A percentile compares a stretch with the other conserved stretches of the same genome.
phyloP scores from a whole-genome alignment of 2,329 filamentous ascomycete species.

The Ophiostoma triangulosporum region DNA sequence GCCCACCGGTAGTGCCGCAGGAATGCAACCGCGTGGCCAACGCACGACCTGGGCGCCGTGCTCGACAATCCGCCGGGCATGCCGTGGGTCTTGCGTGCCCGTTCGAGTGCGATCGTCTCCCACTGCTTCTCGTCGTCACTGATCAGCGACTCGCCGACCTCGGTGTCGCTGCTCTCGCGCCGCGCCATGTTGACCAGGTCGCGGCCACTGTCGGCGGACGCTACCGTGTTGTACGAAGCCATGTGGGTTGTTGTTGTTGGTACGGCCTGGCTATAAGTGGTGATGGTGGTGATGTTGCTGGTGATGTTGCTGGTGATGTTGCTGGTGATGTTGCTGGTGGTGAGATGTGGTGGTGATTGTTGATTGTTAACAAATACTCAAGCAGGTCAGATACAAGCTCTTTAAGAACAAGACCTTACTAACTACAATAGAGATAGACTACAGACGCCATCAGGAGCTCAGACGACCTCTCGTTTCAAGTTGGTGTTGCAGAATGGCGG shows the following conservation, averaged over 20 bases:
- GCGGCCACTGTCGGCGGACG: not conserved
- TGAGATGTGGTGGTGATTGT: too few species aligned
- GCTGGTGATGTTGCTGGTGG: too few species aligned
- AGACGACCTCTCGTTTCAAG: not conserved
- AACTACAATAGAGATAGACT: too few species aligned
- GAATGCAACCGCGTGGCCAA: slow-evolving; percentile 2
- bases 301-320: not conserved
- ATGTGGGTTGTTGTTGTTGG: not conserved
- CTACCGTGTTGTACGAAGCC: slow-evolving; percentile 6
- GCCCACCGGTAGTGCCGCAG: slow-evolving; percentile 20
- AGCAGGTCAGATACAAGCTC: too few species aligned
- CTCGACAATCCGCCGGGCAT: slow-evolving; percentile 2
- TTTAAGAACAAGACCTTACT: too few species aligned
- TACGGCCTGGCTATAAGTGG: not conserved
- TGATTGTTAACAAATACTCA: too few species aligned
- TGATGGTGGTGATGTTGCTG: not conserved
- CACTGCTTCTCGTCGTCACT: slow-evolving; percentile 20
- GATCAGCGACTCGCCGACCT: slow-evolving; percentile 23
- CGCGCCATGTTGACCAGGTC: not conserved
- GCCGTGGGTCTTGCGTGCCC: not conserved
- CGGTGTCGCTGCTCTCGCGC: slow-evolving; percentile 17
- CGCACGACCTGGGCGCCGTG: not conserved
- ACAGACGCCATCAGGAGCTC: not conserved
- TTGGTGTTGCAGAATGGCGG: not conserved
- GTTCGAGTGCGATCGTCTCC: slow-evolving; percentile 11